Evolutionary conservation across 73 alveolate genomes (phyloP), one percentile per base, ranked within the genome.

Genomic region (Paramecium pentaurelia): DNA sequence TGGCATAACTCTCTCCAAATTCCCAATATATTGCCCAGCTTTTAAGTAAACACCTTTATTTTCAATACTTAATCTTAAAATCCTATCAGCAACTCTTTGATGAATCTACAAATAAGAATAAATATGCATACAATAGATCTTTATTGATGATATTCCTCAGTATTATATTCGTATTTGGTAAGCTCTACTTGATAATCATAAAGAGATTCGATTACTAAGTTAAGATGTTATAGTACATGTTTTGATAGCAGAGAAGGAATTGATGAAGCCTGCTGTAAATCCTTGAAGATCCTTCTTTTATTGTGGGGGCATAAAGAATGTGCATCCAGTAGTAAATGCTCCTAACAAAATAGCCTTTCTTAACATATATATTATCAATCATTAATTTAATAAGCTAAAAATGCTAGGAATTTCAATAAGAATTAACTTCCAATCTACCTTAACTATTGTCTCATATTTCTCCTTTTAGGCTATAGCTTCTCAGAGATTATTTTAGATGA

Each of bases 1-100:
- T 22, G 97, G 97, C 92, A 90, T 93, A 28, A 94, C 90, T 64
- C 95, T 80, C 34, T 94, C 97, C n/a, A 94, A 85, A 32, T 93
- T 86, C 10, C 97, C 95, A 12, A 94, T 40, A 92, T 94, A 94
- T 91, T 94, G 60, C 1, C 97, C 97, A 3, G 92, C 94, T 49
- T 94, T 94, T n/a, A 91, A 92, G 47, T 94, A 94, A 45, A 94
- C 92, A 5, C 97, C 97, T 85, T 94, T 51, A 30, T 94, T 94
- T 30, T 60, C 38, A 34, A 54, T 73, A 44, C 95, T 88, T 47
- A 94, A 45, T 64, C 85, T 20, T 18, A 94, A 59, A 49, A 94
- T 64, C 71, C 92, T 73, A n/a, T 90, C 87, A 0, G 96, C 96
- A 3, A 93, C 96, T 60, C 94, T 45, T 32, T 83, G 58, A 84